Conservation (phyloP, 2,329 filamentous ascomycete species). For the Pseudocercospora fuligena region DNA sequence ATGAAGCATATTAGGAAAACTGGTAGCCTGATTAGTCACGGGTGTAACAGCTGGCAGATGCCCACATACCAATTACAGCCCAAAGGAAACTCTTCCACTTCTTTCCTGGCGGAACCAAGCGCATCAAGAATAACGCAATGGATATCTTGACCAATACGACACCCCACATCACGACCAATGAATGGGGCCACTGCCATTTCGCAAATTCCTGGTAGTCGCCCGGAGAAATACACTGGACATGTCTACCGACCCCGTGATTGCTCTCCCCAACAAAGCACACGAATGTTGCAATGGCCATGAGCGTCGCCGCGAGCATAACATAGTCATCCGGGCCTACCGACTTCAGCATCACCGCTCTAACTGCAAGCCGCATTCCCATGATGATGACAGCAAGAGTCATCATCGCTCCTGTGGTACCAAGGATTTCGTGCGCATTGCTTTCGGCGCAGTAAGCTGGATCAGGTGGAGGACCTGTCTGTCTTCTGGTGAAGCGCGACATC, state of each 20-base stretch:
- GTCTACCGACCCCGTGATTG: slow-evolving; percentile 54
- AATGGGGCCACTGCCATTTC: slow-evolving; percentile 53
- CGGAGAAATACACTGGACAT: slow-evolving; percentile 38
- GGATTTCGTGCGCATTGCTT: slow-evolving; percentile 31
- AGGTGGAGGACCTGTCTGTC: slow-evolving; percentile 19
- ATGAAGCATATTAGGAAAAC: slow-evolving; percentile 51
- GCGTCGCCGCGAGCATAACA: slow-evolving; percentile 49
- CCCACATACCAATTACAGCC: slow-evolving; percentile 47
- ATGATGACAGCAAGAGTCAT: slow-evolving; percentile 27
- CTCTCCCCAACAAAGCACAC: slow-evolving; percentile 53
- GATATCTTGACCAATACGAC: slow-evolving; percentile 55
- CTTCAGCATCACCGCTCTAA: slow-evolving; percentile 53
- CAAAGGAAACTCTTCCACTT: slow-evolving; percentile 50
- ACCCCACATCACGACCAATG: slow-evolving; percentile 53
- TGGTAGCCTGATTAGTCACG: slow-evolving; percentile 32
- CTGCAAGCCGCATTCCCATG: slow-evolving; percentile 36
- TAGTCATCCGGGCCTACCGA: slow-evolving; percentile 57
- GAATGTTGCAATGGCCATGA: slow-evolving; percentile 41
- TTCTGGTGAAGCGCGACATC: slow-evolving; percentile 15
- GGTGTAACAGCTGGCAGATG: not conserved
- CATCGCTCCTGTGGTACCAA: slow-evolving; percentile 34
- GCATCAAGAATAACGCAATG: slow-evolving; percentile 52
- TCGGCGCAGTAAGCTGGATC: slow-evolving; percentile 32
- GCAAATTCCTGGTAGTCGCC: slow-evolving; percentile 44
- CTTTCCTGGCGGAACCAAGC: slow-evolving; percentile 48